A percentile compares a stretch with the other conserved stretches of the same genome.
Conservation (phyloP, 2,329 filamentous ascomycete species). For the Monosporascus sp. region DNA sequence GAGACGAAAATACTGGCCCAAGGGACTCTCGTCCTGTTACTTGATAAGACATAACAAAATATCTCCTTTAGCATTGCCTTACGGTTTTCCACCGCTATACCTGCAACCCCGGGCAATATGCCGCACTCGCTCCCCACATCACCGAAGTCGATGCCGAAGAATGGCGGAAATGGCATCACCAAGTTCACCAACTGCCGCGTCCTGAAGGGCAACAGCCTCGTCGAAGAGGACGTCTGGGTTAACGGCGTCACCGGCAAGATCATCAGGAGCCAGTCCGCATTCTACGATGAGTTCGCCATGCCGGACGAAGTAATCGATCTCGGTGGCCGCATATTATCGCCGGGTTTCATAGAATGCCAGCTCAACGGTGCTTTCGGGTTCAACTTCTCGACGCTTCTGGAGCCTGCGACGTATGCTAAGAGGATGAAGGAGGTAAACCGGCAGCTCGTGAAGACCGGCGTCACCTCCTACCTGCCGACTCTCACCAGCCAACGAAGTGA, state of each 20-base stretch:
- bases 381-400: slow-evolving; percentile 79
- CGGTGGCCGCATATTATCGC: slow-evolving; percentile 74
- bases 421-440: slow-evolving; percentile 67
- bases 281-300: slow-evolving; percentile 62
- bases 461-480: slow-evolving; percentile 84
- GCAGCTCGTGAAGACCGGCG: slow-evolving; percentile 68
- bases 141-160: slow-evolving; percentile 43
- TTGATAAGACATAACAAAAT: slow-evolving; percentile 23
- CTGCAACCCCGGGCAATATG: slow-evolving; percentile 13
- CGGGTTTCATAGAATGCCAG: slow-evolving; percentile 86
- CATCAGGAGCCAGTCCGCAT: slow-evolving; percentile 61
- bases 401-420: slow-evolving; percentile 62
- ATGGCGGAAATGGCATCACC: slow-evolving; percentile 54
- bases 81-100: not conserved
- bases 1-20: slow-evolving; percentile 23
- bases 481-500: slow-evolving; percentile 75
- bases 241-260: slow-evolving; percentile 78
- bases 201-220: slow-evolving; percentile 60
- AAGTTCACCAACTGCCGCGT: slow-evolving; percentile 88
- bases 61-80: slow-evolving; percentile 1
- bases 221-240: slow-evolving; percentile 83
- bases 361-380: slow-evolving; percentile 91
- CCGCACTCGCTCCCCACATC: slow-evolving; percentile 27
- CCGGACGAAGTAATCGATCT: slow-evolving; percentile 76
- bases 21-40: slow-evolving; percentile 24